Percentiles rank a stretch among this genome's conserved stretches.
Evolutionary conservation across 2,329 filamentous ascomycete species (phyloP).

Genomic region (Calonectria multiphialidica): DNA sequence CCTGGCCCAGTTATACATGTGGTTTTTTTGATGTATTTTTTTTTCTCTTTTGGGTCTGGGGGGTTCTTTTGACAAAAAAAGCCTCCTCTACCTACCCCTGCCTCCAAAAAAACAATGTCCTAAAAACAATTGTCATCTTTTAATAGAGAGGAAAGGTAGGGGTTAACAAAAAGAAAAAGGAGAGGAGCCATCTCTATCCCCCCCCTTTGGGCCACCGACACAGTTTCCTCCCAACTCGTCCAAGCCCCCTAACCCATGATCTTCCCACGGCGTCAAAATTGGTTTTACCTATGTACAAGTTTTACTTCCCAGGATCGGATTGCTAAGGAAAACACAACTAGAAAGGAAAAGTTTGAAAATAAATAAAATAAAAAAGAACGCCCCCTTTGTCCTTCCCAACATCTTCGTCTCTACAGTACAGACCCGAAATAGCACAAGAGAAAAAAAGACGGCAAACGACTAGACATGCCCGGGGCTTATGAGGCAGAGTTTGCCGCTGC

Average conservation of each 20-base stretch:
- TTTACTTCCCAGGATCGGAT: slow-evolving; percentile 7
- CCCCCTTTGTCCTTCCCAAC: slow-evolving; percentile 22
- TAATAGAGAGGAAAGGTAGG: background rate
- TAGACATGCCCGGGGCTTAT: background rate
- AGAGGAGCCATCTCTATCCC: slow-evolving; percentile 14
- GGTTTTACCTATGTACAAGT: slow-evolving; percentile 20
- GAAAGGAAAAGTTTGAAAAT: slow-evolving; percentile 17
- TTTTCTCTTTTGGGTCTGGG: background rate
- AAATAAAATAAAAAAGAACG: slow-evolving; percentile 23
- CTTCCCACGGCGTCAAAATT: slow-evolving; percentile 4
- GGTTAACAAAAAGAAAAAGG: background rate
- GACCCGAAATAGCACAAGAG: slow-evolving; percentile 2
- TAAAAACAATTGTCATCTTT: slow-evolving; percentile 28
- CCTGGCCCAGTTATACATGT: slow-evolving; percentile 36
- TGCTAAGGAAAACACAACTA: slow-evolving; percentile 6
- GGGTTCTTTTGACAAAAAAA: background rate
- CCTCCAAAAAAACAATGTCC: slow-evolving; percentile 28
- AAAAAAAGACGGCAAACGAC: background rate
- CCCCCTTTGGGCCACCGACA: slow-evolving; percentile 17
- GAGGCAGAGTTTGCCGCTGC: slow-evolving; percentile 20
- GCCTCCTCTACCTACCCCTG: background rate
- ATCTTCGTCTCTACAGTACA: slow-evolving; percentile 23
- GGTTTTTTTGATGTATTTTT: slow-evolving; percentile 15
- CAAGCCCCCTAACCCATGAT: background rate
- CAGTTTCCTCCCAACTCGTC: slow-evolving; percentile 27